Percentiles rank a stretch among this genome's conserved stretches.
Conservation (phyloP, 306 rosid genomes). For the Sicyos baderoa region DNA sequence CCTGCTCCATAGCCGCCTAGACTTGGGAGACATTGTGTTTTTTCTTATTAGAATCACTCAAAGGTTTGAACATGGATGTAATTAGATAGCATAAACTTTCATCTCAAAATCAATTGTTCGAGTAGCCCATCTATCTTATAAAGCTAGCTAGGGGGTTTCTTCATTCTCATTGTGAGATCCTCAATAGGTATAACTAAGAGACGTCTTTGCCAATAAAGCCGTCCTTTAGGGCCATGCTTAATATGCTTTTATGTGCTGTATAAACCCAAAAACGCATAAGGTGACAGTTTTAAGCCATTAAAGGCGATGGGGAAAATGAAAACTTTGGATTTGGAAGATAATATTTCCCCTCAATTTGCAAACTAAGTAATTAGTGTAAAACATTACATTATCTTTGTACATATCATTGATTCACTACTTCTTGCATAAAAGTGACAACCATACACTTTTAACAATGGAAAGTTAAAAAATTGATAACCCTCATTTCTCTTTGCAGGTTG, state of each 20-base stretch:
- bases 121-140: too few species aligned
- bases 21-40: not conserved
- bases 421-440: not conserved
- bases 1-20: not conserved
- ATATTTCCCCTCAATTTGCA: not conserved
- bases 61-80: not conserved
- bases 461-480: not conserved
- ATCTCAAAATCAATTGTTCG: too few species aligned
- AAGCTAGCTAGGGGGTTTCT: too few species aligned
- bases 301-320: not conserved
- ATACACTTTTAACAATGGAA: not conserved
- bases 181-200: not conserved
- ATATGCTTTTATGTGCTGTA: not conserved
- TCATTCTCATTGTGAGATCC: too few species aligned
- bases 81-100: too few species aligned
- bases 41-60: not conserved
- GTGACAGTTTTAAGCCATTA: not conserved
- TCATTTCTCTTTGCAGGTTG: slow-evolving; percentile 31
- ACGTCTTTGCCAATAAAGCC: not conserved
- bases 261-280: not conserved
- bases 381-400: not conserved
- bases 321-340: not conserved
- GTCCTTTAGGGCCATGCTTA: not conserved
- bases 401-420: not conserved
- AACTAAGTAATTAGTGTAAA: not conserved